Percentiles rank a stretch among this genome's conserved stretches.
Conservation (phyloP, 768 basidiomycete genomes). For the Pleurotus cornucopiae region DNA sequence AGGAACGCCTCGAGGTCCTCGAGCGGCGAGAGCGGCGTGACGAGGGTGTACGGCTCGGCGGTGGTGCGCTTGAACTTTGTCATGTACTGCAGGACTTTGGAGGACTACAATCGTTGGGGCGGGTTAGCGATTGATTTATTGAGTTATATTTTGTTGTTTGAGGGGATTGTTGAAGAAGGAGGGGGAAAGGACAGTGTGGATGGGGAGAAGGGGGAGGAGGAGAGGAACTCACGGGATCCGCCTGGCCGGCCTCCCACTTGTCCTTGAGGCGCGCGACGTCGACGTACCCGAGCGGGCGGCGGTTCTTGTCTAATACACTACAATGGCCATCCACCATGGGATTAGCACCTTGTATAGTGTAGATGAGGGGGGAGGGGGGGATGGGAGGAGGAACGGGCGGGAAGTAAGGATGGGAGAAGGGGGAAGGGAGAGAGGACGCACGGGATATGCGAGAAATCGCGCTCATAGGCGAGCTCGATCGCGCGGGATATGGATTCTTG, state of each 20-base stretch:
- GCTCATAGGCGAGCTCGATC: slow-evolving; percentile 86
- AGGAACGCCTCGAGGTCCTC: slow-evolving; percentile 82
- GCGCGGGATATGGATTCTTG: slow-evolving; percentile 71
- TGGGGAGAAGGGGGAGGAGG: background rate
- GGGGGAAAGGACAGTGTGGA: too few species aligned
- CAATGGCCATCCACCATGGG: background rate
- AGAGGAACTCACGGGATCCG: slow-evolving; percentile 57
- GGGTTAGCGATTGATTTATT: slow-evolving; percentile 4
- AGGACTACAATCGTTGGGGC: background rate
- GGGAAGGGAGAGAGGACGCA: slow-evolving; percentile 24
- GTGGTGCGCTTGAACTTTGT: slow-evolving; percentile 66
- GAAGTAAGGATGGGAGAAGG: too few species aligned
- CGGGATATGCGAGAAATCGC: slow-evolving; percentile 95
- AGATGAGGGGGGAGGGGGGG: too few species aligned
- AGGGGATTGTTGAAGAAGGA: too few species aligned
- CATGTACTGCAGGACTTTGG: slow-evolving; percentile 69
- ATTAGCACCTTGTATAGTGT: too few species aligned
- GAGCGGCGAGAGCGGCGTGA: slow-evolving; percentile 77
- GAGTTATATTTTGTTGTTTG: too few species aligned
- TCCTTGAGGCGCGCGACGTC: slow-evolving; percentile 72
- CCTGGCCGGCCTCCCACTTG: slow-evolving; percentile 72
- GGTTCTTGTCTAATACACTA: slow-evolving; percentile 65
- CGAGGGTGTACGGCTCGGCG: slow-evolving; percentile 67
- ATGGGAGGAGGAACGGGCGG: too few species aligned
- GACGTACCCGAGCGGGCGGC: slow-evolving; percentile 80